Evolutionary conservation across 345 rosid species (phyloP).

Genomic region (Syzygium aromaticum): DNA sequence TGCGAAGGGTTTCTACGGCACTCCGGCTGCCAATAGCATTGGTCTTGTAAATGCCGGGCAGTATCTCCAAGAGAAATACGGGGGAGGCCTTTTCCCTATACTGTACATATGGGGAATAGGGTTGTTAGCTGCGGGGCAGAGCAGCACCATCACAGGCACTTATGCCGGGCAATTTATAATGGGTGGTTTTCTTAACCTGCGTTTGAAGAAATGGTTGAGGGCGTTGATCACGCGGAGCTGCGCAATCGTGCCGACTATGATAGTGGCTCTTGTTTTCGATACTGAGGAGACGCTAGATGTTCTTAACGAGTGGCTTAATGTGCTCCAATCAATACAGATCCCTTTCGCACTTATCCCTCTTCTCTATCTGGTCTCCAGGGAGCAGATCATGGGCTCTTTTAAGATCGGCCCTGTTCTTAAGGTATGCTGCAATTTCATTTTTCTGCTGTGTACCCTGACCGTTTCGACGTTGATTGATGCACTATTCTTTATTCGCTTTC

Average conservation of each 20-base stretch:
- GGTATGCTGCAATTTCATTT: constrained; percentile 23
- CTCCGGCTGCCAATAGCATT: constrained; percentile 59
- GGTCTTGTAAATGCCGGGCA: constrained; percentile 85
- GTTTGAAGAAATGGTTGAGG: constrained; percentile 89
- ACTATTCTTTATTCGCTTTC: background rate
- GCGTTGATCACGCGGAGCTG: constrained; percentile 87
- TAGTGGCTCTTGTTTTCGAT: constrained; percentile 73
- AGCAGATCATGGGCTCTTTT: constrained; percentile 77
- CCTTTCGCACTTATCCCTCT: constrained; percentile 91
- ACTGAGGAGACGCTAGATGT: constrained; percentile 60
- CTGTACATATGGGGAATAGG: constrained; percentile 92
- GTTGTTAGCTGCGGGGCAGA: constrained; percentile 88
- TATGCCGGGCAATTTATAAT: constrained; percentile 94
- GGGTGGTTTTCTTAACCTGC: constrained; percentile 89
- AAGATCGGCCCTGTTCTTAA: constrained; percentile 59
- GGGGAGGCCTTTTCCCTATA: constrained; percentile 85
- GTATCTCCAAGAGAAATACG: constrained; percentile 79
- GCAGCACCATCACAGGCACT: constrained; percentile 90
- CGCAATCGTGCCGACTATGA: constrained; percentile 77
- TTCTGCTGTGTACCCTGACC: background rate
- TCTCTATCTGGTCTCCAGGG: constrained; percentile 75
- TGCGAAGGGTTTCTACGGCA: constrained; percentile 80
- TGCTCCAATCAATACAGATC: constrained; percentile 80
- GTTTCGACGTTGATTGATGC: background rate
- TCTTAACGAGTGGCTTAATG: constrained; percentile 86